Conservation (phyloP, 768 basidiomycete genomes). For the Albatrellus ellisii region DNA sequence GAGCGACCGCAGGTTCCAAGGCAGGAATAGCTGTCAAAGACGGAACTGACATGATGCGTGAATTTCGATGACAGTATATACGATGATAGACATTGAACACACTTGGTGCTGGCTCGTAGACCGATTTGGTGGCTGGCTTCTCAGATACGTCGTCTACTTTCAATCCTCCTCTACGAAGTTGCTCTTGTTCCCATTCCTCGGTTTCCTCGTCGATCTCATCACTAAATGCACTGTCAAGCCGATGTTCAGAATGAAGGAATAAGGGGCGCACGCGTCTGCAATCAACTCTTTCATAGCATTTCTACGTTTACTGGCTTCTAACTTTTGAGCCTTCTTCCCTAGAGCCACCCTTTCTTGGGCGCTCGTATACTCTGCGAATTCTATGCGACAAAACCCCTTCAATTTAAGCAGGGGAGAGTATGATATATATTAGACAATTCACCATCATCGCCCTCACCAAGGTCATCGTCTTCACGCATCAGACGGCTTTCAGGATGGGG, state of each 20-base stretch:
- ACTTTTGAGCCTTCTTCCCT: slow-evolving; percentile 69
- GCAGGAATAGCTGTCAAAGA: slow-evolving; percentile 46
- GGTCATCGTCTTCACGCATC: slow-evolving; percentile 75
- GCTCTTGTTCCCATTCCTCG: slow-evolving; percentile 75
- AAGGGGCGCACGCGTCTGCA: slow-evolving; percentile 52
- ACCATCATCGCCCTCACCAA: slow-evolving; percentile 87
- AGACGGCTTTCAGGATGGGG: slow-evolving; percentile 81
- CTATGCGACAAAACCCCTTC: slow-evolving; percentile 23
- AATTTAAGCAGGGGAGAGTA: neutral
- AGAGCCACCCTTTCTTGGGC: slow-evolving; percentile 79
- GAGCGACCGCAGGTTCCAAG: slow-evolving; percentile 44
- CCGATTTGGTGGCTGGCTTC: slow-evolving; percentile 31
- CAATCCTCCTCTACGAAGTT: slow-evolving; percentile 64
- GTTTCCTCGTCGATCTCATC: slow-evolving; percentile 80
- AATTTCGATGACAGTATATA: slow-evolving; percentile 2
- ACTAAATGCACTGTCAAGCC: slow-evolving; percentile 21
- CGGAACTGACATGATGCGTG: slow-evolving; percentile 40
- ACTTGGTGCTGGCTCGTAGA: slow-evolving; percentile 69
- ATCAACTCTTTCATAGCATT: slow-evolving; percentile 73
- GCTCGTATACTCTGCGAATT: slow-evolving; percentile 78
- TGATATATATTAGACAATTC: slow-evolving; percentile 12
- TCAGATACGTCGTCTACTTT: slow-evolving; percentile 24
- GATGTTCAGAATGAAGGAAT: neutral
- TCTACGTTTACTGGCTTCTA: slow-evolving; percentile 51
- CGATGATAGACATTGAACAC: slow-evolving; percentile 15